Evolutionary conservation across 2,329 filamentous ascomycete genomes (phyloP).

Genomic region (Pestalotiopsis sp.): DNA sequence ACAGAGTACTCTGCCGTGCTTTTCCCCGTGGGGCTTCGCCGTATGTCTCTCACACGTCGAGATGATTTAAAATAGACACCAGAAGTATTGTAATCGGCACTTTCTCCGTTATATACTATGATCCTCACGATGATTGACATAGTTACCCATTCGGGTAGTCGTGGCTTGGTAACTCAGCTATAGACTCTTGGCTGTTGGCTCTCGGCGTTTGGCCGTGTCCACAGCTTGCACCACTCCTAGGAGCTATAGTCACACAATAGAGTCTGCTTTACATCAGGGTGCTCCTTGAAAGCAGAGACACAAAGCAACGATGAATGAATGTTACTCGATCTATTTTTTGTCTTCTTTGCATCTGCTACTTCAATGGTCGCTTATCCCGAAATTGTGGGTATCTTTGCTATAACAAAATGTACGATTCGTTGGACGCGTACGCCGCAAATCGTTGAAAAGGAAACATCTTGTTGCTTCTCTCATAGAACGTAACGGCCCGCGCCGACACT

Average conservation of each 20-base stretch:
- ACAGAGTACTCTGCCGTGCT: too few species aligned
- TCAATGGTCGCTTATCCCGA: neutral
- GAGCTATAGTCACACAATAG: neutral
- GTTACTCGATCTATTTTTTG: neutral
- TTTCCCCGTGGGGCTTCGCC: too few species aligned
- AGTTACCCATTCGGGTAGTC: neutral
- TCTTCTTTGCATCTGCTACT: neutral
- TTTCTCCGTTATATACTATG: too few species aligned
- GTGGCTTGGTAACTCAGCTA: neutral
- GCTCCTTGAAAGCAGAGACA: too few species aligned
- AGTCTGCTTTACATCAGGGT: too few species aligned
- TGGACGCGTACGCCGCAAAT: neutral
- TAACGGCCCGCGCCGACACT: slow-evolving; percentile 70
- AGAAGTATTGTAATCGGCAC: too few species aligned
- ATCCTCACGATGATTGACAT: neutral
- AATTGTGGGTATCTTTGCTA: neutral
- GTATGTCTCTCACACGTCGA: too few species aligned
- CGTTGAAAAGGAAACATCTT: neutral
- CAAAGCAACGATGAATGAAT: too few species aligned
- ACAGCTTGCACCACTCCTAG: neutral
- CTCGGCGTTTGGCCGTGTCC: neutral
- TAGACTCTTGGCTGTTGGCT: neutral
- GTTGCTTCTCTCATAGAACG: slow-evolving; percentile 50
- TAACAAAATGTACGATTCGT: neutral
- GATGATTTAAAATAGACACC: too few species aligned